These are phyloP conservation scores for Friedmanniomyces simplex DNA, from an alignment of 495 filamentous ascomycete species.

Conservation along the genomic window DNA sequence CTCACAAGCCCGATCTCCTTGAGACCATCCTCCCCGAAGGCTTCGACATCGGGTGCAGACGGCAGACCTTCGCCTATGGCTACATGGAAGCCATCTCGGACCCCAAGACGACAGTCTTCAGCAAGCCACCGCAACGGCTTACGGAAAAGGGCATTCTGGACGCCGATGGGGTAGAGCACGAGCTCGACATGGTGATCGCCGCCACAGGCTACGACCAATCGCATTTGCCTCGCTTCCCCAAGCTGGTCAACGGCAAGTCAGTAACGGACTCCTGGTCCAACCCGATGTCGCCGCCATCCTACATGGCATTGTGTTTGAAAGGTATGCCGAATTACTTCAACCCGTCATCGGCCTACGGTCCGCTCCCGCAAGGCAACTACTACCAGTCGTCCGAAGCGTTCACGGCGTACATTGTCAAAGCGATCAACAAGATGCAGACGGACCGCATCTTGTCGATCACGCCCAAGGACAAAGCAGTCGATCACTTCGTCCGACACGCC, in stretches of 20 bases:
- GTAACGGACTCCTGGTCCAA: constrained; percentile 6
- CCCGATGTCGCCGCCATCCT: constrained; percentile 6
- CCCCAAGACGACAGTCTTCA: constrained; percentile 9
- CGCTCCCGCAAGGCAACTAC: constrained; percentile 12
- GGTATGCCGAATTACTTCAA: constrained; percentile 15
- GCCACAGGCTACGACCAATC: constrained; percentile 10
- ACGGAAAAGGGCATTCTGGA: constrained; percentile 4
- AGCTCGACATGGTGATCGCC: constrained; percentile 10
- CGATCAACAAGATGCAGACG: constrained; percentile 9
- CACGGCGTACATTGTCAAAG: constrained; percentile 9
- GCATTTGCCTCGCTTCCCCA: constrained; percentile 5
- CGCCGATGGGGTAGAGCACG: constrained; percentile 5
- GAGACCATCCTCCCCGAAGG: constrained; percentile 5
- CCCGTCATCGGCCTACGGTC: constrained; percentile 9
- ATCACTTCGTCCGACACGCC: constrained; percentile 9
- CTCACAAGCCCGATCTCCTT: constrained; percentile 2
- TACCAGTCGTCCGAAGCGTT: constrained; percentile 13
- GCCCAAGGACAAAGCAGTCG: constrained; percentile 7
- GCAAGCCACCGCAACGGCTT: constrained; percentile 1
- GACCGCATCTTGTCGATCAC: constrained; percentile 11
- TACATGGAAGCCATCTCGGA: constrained; percentile 11
- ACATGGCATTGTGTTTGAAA: constrained; percentile 9
- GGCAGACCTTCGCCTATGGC: constrained; percentile 11
- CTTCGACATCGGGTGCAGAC: constrained; percentile 13
- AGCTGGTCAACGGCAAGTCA: constrained; percentile 7